Evolutionary conservation across 148 eudicot species (phyloP), one percentile per base, ranked within the genome.

Genomic region (Vaccinium corymbosum): DNA sequence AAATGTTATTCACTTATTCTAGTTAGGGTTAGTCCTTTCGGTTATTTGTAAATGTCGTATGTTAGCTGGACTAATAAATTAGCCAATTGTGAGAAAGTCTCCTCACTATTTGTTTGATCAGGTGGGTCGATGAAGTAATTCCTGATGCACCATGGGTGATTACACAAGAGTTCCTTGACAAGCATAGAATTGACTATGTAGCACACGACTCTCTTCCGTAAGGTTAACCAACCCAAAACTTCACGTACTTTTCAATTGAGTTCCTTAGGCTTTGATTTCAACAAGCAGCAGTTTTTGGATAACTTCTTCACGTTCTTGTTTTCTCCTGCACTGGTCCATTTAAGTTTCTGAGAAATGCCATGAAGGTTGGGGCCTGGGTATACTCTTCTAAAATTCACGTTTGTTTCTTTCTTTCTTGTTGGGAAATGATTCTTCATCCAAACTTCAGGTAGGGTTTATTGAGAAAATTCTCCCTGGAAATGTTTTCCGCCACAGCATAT

Each of bases 41-140:
- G 71, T 66, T 66, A 15, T 66, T 42, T 42, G n/a, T 8, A 22
- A 62, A 80, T 3, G 59, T 14, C 46, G 1, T 35, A 35, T 66
- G 38, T 25, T 80, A 35, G 61, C 48, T 46, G 61, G 53, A 55
- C 57, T 12, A 73, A 61, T 29, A 42, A 49, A 19, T 29, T 29
- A 71, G 62, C 27, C 74, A 56, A 27, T 83, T 61, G 16, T 38
- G 27, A 14, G 20, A 15, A 51, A 32, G 59, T 25, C 78, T 78
- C 35, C 50, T 32, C 64, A 48, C 75, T 52, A 11, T 82, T 19
- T 25, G 15, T 72, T 57, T 42, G 70, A 61, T 87, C 93, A 93
- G 96, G 87, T 93, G 96, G 91, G 96, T 93, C 46, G 96, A 93
- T 86, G 96, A 92, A 87, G 96, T 93, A 86, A 90, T 93, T 87